phyloP scores from a whole-genome alignment of 176 grass and related monocot species.

The Oryza glaberrima region DNA sequence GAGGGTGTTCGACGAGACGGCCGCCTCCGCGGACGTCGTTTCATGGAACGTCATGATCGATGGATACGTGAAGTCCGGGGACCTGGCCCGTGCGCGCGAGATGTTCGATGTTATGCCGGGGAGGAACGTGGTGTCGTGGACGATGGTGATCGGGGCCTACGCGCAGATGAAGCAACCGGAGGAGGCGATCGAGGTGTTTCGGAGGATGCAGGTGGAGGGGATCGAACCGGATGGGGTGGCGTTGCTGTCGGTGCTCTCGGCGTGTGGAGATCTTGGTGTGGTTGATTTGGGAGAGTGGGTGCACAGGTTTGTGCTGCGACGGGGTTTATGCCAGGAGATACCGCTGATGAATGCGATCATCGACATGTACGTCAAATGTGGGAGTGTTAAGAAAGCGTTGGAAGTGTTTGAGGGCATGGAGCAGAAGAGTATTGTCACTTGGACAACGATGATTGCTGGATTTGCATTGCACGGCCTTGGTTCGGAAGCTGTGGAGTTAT shows the following conservation, averaged over 20 bases:
- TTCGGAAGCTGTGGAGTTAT: conserved; percentile 64
- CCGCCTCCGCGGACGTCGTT: conserved; percentile 50
- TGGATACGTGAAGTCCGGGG: conserved; percentile 54
- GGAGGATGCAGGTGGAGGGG: conserved; percentile 73
- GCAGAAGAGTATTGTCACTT: conserved; percentile 65
- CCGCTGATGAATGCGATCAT: conserved; percentile 75
- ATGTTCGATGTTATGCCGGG: conserved; percentile 75
- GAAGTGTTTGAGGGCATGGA: conserved; percentile 75
- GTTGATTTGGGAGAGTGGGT: conserved; percentile 87
- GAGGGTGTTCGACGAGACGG: conserved; percentile 62
- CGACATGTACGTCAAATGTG: conserved; percentile 83
- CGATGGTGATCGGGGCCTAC: conserved; percentile 62
- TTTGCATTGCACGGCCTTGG: conserved; percentile 75
- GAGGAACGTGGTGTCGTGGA: conserved; percentile 74
- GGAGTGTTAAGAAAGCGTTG: conserved; percentile 53
- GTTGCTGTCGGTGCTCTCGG: conserved; percentile 63
- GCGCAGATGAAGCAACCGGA: conserved; percentile 53
- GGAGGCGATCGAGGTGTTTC: conserved; percentile 64
- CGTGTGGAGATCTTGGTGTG: conserved; percentile 65
- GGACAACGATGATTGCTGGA: conserved; percentile 73
- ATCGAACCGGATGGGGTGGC: conserved; percentile 68
- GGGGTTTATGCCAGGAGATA: conserved; percentile 33
- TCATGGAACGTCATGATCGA: conserved; percentile 68
- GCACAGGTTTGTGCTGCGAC: conserved; percentile 50
- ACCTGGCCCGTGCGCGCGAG: conserved; percentile 38